phyloP scores from a whole-genome alignment of 139 green algal genomes.

The Klebsormidium nitens region DNA sequence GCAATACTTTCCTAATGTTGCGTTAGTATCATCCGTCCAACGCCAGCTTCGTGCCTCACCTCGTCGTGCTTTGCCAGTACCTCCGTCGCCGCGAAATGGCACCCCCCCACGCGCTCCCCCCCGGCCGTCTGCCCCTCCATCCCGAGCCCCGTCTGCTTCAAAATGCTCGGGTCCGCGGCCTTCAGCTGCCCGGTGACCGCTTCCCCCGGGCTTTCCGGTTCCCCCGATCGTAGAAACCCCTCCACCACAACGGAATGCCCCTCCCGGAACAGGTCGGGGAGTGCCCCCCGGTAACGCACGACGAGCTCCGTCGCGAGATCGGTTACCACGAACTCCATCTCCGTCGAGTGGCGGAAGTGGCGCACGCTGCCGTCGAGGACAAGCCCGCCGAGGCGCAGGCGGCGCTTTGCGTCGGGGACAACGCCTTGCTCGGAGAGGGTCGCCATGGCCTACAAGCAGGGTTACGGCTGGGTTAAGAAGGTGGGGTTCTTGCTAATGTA shows the following conservation, averaged over 20 bases:
- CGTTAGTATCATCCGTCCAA: too few species aligned
- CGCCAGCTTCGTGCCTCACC: too few species aligned
- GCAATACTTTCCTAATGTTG: too few species aligned
- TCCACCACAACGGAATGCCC: conserved; percentile 33
- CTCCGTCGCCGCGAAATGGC: conserved; percentile 34
- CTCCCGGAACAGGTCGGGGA: conserved; percentile 36
- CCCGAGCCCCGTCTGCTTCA: too few species aligned
- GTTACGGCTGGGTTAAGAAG: too few species aligned
- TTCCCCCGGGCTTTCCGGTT: background rate
- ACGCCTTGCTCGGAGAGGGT: background rate
- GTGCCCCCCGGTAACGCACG: conserved; percentile 24
- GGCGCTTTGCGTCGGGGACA: too few species aligned
- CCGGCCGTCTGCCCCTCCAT: background rate
- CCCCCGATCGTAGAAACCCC: conserved; percentile 12
- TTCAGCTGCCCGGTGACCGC: background rate
- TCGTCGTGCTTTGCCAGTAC: conserved; percentile 39
- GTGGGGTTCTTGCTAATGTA: too few species aligned
- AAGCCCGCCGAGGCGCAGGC: conserved; percentile 31
- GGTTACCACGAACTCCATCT: conserved; percentile 41
- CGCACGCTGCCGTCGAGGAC: conserved; percentile 34
- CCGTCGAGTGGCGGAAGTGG: conserved; percentile 11
- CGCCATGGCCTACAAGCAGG: background rate
- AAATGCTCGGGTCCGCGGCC: background rate
- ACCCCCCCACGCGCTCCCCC: conserved; percentile 1
- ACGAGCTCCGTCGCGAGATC: conserved; percentile 36